Evolutionary conservation across 805 yeast species (phyloP), one percentile per base, ranked within the genome.

Genomic region (Saturnispora saitoi): DNA sequence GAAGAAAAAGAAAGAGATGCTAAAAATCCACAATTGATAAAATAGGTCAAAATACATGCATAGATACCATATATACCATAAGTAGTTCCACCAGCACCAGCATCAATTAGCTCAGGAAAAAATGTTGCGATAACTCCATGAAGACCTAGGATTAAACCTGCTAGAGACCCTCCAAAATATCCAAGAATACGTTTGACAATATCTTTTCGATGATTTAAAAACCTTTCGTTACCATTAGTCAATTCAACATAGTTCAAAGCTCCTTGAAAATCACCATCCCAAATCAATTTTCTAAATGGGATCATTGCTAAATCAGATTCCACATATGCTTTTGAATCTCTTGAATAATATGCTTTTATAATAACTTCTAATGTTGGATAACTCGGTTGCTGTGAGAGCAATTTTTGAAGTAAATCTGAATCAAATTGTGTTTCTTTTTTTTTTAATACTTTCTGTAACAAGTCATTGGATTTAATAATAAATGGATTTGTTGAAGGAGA

Each of bases 261-360:
- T 38, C 69, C 68, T 26, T 71, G 69, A 50, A 81, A 69, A 43
- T 82, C 78, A 1, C 78, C 83, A 52, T 76, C 70, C 64, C 71
- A 80, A 2, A 83, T 60, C n/a, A 80, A 69, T 38, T 71, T 62
- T 17, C 90, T 62, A 51, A 84, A 76, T 3, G 89, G 85, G n/a
- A 83, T 73, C 67, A 81, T 69, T 3, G 83, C 79, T 0, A 65
- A 58, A 0, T 63, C 60, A 43, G 64, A 62, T 9, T 66, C 67
- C 9, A 79, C 68, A 32, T 43, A 49, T 1, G 17, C 37, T 6
- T 48, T 50, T 5, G 55, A 42, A 42, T 58, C 53, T 43, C 52
- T 56, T n/a, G 50, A 40, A 47, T 64, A 60, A 42, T 51, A 66
- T 20, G 59, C 28, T 15, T 60, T 55, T 4, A 66, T 58, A 1